phyloP scores from a whole-genome alignment of 495 filamentous ascomycete genomes.

The Penicillium paradoxum region DNA sequence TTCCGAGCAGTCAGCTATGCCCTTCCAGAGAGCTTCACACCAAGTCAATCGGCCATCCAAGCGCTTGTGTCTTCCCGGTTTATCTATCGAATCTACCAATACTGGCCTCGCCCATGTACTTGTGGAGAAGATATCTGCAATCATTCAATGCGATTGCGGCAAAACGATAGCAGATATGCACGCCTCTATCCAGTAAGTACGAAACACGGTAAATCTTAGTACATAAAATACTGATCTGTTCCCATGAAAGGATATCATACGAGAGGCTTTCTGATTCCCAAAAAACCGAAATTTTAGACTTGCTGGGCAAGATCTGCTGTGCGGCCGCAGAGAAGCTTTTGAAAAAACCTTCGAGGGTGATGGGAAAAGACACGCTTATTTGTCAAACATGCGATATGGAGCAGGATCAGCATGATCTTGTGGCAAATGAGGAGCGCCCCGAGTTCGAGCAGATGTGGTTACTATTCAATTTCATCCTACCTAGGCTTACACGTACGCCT shows the following conservation, averaged over 20 bases:
- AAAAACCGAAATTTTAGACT: slow-evolving; percentile 30
- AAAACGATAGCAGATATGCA: slow-evolving; percentile 22
- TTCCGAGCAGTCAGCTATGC: background rate
- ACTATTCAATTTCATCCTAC: slow-evolving; percentile 52
- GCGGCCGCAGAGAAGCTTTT: slow-evolving; percentile 29
- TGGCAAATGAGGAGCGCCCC: slow-evolving; percentile 18
- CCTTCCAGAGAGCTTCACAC: slow-evolving; percentile 7
- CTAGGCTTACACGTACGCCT: slow-evolving; percentile 54
- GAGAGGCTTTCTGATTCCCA: slow-evolving; percentile 21
- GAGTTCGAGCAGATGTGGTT: slow-evolving; percentile 44
- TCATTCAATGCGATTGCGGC: slow-evolving; percentile 16
- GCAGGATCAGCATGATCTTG: slow-evolving; percentile 9
- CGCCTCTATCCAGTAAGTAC: slow-evolving; percentile 30
- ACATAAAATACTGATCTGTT: slow-evolving; percentile 6
- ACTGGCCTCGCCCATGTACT: slow-evolving; percentile 18
- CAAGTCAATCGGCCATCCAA: slow-evolving; percentile 21
- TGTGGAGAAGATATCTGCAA: slow-evolving; percentile 10
- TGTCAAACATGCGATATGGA: slow-evolving; percentile 38
- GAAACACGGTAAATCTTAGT: background rate
- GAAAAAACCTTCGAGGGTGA: slow-evolving; percentile 12
- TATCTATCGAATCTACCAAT: background rate
- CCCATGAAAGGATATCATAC: slow-evolving; percentile 21
- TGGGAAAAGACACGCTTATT: slow-evolving; percentile 21
- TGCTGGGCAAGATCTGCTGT: slow-evolving; percentile 42
- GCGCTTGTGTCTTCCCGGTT: slow-evolving; percentile 21